These are phyloP conservation scores for Miscanthus lutarioriparius DNA, from an alignment of 176 grass and related monocot species.

Conservation along the genomic window DNA sequence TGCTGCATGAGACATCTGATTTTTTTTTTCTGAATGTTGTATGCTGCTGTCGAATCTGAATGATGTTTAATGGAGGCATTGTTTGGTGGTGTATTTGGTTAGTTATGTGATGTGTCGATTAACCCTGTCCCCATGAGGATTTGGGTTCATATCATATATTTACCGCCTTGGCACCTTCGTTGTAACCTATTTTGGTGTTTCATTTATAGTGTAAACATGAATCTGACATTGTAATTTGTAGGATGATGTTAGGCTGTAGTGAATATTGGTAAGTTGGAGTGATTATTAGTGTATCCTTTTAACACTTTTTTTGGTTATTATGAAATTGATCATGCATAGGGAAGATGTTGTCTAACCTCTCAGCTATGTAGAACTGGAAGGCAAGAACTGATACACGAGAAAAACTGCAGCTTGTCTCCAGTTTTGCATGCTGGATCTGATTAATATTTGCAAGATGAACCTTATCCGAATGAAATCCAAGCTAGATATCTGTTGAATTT, in stretches of 20 bases:
- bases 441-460: slow-evolving; percentile 4
- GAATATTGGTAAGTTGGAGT: background rate
- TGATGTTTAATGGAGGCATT: background rate
- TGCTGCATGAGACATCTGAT: background rate
- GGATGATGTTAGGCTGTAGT: background rate
- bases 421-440: background rate
- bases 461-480: background rate
- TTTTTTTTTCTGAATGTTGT: background rate
- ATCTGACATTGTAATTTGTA: background rate
- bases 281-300: background rate
- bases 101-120: background rate
- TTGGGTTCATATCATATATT: background rate
- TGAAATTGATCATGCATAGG: background rate
- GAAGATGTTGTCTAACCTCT: background rate
- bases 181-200: background rate
- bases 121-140: background rate
- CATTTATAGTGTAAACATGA: background rate
- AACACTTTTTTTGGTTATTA: background rate
- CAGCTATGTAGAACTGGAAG: background rate
- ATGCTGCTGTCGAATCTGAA: background rate
- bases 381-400: background rate
- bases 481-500: background rate
- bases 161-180: background rate
- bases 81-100: background rate
- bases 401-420: background rate